Percentiles rank a stretch among this genome's conserved stretches.
phyloP scores from a whole-genome alignment of 306 rosid species.

The Gastrolobium bilobum region DNA sequence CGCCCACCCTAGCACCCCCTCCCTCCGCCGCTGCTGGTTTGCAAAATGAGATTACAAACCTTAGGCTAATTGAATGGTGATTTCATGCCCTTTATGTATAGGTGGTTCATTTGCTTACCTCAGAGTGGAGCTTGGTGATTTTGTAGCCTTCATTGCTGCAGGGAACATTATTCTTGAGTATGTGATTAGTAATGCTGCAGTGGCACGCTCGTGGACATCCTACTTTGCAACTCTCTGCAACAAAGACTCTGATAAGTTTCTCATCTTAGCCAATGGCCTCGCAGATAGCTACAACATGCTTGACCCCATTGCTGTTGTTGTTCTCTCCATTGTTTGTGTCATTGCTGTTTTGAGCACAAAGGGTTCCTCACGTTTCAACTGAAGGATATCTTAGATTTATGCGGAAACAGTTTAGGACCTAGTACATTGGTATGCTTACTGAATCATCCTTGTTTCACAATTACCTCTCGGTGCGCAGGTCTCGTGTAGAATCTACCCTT shows the following conservation, averaged over 20 bases:
- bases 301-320: slow-evolving; percentile 67
- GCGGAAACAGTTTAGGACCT: no score
- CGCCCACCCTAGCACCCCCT: no score
- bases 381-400: no score
- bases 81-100: neutral
- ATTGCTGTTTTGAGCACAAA: slow-evolving; percentile 70
- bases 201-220: slow-evolving; percentile 91
- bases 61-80: neutral
- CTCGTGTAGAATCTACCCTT: no score
- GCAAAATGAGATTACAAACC: neutral
- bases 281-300: slow-evolving; percentile 47
- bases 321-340: slow-evolving; percentile 43
- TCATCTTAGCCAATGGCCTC: slow-evolving; percentile 53
- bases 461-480: no score
- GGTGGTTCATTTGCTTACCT: slow-evolving; percentile 93
- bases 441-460: no score
- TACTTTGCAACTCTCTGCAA: slow-evolving; percentile 87
- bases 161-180: slow-evolving; percentile 87
- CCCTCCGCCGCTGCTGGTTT: no score
- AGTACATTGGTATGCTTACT: no score
- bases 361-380: slow-evolving; percentile 61
- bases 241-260: slow-evolving; percentile 62
- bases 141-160: slow-evolving; percentile 75
- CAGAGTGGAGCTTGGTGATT: slow-evolving; percentile 88
- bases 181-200: slow-evolving; percentile 71